These are phyloP conservation scores for Ophiostoma sp. DNA, from an alignment of 2,329 filamentous ascomycete species.

Conservation along the genomic window DNA sequence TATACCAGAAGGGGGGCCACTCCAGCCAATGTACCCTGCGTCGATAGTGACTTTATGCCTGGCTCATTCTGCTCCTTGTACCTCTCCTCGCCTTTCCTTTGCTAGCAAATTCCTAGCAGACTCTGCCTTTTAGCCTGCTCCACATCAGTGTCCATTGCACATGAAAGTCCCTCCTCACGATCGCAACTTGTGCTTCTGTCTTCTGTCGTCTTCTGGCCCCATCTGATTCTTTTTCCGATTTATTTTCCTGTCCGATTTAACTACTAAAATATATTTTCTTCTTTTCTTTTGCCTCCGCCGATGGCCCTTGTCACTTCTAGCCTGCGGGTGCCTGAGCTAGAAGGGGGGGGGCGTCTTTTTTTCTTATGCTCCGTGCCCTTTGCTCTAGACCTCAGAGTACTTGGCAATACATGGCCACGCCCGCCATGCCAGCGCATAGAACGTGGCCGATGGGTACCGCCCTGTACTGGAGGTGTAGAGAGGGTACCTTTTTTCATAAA, in stretches of 20 bases:
- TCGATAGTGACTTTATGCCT: neutral
- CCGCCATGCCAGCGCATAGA: neutral
- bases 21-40: neutral
- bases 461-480: neutral
- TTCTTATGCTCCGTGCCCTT: neutral
- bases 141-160: neutral
- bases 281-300: neutral
- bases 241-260: neutral
- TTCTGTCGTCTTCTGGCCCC: neutral
- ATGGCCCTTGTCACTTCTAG: neutral
- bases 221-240: neutral
- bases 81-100: neutral
- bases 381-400: neutral
- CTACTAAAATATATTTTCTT: neutral
- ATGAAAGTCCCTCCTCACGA: neutral
- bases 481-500: neutral
- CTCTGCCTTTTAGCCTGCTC: neutral
- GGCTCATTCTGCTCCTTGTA: neutral
- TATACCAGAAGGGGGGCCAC: neutral
- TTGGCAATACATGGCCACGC: neutral
- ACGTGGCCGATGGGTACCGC: slow-evolving; percentile 10
- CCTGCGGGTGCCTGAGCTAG: neutral
- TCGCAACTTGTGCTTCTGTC: neutral
- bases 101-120: neutral
- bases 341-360: neutral